Evolutionary conservation across 441 rosid species (phyloP).

Genomic region (Biscutella laevigata): DNA sequence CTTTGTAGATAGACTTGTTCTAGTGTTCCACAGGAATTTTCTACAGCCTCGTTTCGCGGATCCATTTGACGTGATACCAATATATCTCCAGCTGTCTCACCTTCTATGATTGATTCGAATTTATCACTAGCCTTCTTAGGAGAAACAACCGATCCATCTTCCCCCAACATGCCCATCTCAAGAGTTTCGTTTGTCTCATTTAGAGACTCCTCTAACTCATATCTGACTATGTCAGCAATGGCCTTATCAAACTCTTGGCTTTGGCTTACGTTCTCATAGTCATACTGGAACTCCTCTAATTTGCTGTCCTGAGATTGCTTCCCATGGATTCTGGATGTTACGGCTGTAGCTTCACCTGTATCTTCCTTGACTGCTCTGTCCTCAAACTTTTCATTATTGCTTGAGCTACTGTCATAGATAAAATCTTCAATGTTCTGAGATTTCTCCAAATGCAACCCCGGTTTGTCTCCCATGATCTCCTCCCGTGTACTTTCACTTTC

Average conservation of each 20-base stretch:
- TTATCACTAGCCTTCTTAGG: neutral
- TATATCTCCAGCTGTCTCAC: slow-evolving; percentile 7
- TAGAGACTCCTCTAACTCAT: slow-evolving; percentile 4
- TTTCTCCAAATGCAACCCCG: slow-evolving; percentile 1
- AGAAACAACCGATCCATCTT: slow-evolving; percentile 1
- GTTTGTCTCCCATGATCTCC: slow-evolving; percentile 16
- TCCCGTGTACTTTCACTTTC: neutral
- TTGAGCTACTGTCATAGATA: slow-evolving; percentile 6
- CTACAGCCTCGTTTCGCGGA: neutral
- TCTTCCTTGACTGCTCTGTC: slow-evolving; percentile 8
- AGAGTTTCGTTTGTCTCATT: slow-evolving; percentile 3
- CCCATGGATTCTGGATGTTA: neutral
- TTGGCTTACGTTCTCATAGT: neutral
- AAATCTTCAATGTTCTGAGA: neutral
- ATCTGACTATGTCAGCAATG: slow-evolving; percentile 2
- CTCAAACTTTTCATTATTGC: slow-evolving; percentile 11
- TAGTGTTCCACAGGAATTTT: neutral
- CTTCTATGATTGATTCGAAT: neutral
- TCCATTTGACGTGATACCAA: slow-evolving; percentile 4
- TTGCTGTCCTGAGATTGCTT: too few relatives aligned
- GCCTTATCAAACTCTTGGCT: slow-evolving; percentile 12
- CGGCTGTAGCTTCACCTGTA: neutral
- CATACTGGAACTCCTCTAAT: neutral
- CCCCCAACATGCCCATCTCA: slow-evolving; percentile 1
- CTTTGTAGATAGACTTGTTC: slow-evolving; percentile 15